phyloP scores from a whole-genome alignment of 768 basidiomycete genomes.

The Kwoniella shandongensis region DNA sequence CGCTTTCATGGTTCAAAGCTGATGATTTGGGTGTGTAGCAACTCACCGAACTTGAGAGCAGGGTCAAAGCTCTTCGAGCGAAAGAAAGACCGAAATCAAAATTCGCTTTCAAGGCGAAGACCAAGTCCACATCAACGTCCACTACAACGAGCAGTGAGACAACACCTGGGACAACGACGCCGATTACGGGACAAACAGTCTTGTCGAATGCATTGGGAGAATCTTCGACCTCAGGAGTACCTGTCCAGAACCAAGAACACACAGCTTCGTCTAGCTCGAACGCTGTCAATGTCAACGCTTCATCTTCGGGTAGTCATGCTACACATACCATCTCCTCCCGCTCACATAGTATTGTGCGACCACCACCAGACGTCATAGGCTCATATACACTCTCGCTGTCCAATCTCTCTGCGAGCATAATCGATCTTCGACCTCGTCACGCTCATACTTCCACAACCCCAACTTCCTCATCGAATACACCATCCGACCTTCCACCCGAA shows the following conservation, averaged over 20 bases:
- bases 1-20: no score
- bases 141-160: no score
- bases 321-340: conserved; percentile 14
- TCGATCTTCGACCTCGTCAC: conserved; percentile 60
- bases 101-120: conserved; percentile 67
- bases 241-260: no score
- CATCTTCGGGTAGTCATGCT: no score
- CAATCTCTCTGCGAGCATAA: conserved; percentile 67
- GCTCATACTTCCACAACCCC: not conserved
- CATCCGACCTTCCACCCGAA: not conserved
- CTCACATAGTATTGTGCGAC: not conserved
- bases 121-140: conserved; percentile 37
- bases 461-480: not conserved
- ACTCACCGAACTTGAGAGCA: conserved; percentile 64
- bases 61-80: conserved; percentile 60
- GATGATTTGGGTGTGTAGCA: conserved; percentile 58
- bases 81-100: conserved; percentile 60
- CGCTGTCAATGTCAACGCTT: no score
- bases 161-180: not conserved
- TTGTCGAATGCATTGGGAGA: no score
- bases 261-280: no score
- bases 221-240: no score
- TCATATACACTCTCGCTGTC: conserved; percentile 60
- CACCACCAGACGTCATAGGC: not conserved
- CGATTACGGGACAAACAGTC: not conserved